These are phyloP conservation scores for Coemansia asiatica DNA, from an alignment of 192 early-diverging fungal species.

Conservation along the genomic window DNA sequence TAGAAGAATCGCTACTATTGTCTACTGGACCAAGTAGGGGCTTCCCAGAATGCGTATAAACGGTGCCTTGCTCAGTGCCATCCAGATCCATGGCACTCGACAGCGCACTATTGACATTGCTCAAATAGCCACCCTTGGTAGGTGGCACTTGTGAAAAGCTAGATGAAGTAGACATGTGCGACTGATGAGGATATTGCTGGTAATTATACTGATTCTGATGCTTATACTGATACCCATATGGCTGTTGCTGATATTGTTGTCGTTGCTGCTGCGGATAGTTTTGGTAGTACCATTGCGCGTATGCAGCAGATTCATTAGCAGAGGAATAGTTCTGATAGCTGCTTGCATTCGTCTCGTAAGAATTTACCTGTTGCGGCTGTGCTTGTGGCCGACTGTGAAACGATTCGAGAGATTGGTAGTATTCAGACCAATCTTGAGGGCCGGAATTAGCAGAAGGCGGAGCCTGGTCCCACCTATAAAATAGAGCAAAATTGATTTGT, in stretches of 20 bases:
- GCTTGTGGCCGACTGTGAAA: slow-evolving; percentile 31
- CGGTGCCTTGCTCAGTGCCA: neutral
- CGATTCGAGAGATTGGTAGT: slow-evolving; percentile 45
- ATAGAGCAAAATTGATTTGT: no score
- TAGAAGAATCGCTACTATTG: neutral
- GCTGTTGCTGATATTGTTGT: slow-evolving; percentile 24
- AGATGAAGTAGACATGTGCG: neutral
- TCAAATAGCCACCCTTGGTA: neutral
- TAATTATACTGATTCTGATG: slow-evolving; percentile 2
- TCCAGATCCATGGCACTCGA: neutral
- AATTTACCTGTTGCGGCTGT: slow-evolving; percentile 11
- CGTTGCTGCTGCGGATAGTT: slow-evolving; percentile 3
- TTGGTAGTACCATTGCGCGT: neutral
- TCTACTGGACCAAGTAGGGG: neutral
- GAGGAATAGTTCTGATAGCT: neutral
- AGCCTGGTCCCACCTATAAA: slow-evolving; percentile 45
- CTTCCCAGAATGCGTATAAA: neutral
- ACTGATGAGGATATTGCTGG: slow-evolving; percentile 8
- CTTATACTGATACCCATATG: neutral
- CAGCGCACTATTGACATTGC: slow-evolving; percentile 4
- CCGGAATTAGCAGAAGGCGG: neutral
- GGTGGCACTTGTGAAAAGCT: neutral
- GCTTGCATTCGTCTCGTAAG: neutral
- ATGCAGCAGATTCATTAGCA: neutral
- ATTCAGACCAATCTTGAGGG: slow-evolving; percentile 48